A percentile compares a stretch with the other conserved stretches of the same genome.
These are phyloP conservation scores for Comarum palustre DNA, from an alignment of 306 rosid species.

Conservation along the genomic window DNA sequence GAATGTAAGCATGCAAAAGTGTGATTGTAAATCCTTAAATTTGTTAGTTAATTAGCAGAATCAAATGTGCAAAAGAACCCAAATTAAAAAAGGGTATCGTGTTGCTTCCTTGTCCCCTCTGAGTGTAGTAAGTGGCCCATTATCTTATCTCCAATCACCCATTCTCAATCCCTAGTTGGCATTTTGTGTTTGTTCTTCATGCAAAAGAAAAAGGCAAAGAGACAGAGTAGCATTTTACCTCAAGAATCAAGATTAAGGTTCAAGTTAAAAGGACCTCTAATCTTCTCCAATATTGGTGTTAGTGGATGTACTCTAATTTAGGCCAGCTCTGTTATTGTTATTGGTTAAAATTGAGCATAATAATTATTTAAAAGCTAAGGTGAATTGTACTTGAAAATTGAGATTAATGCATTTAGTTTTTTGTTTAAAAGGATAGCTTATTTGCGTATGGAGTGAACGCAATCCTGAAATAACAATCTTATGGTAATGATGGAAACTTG, in stretches of 20 bases:
- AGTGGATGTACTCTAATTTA: background rate
- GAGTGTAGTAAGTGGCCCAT: conserved; percentile 45
- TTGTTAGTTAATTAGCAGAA: conserved; percentile 30
- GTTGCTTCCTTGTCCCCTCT: conserved; percentile 47
- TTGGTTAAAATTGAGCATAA: background rate
- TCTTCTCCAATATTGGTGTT: background rate
- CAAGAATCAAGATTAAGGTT: conserved; percentile 13
- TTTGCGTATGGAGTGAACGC: background rate
- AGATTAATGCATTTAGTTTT: background rate
- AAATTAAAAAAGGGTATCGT: conserved; percentile 25
- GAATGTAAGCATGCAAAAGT: conserved; percentile 31
- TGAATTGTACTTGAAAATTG: too few species aligned
- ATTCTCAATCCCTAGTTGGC: conserved; percentile 35
- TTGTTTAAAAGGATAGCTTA: background rate
- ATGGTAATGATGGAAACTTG: too few species aligned
- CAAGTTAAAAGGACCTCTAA: conserved; percentile 31
- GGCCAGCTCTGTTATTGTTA: background rate
- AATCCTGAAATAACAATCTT: too few species aligned
- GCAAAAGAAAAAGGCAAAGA: background rate
- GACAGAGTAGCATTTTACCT: conserved; percentile 13
- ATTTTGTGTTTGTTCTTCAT: conserved; percentile 34
- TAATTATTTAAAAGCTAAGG: too few species aligned
- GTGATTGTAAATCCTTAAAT: conserved; percentile 24
- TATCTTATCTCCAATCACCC: conserved; percentile 36
- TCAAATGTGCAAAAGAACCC: conserved; percentile 39